Conservation (phyloP, 345 rosid species). For the Mercurialis annua region DNA sequence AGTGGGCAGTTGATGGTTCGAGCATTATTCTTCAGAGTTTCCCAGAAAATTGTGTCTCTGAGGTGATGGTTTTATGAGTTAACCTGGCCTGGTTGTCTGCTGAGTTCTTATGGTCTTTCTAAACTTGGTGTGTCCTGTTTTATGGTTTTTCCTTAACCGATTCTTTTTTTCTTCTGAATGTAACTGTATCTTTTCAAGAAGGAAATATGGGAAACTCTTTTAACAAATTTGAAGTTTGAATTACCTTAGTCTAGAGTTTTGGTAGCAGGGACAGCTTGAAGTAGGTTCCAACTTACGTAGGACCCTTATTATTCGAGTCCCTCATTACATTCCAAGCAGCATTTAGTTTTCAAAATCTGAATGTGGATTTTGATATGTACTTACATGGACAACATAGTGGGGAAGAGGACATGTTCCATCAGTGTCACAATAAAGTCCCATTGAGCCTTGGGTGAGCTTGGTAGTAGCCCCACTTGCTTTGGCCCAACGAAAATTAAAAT, state of each 20-base stretch:
- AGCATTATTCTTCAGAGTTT: not conserved
- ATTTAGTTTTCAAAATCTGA: not conserved
- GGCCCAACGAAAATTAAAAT: not conserved
- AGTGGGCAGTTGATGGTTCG: not conserved
- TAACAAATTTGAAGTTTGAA: not conserved
- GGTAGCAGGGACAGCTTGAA: not conserved
- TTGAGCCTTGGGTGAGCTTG: not conserved
- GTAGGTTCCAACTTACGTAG: not conserved
- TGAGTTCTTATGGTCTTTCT: not conserved
- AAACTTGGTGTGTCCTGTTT: not conserved
- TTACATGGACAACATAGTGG: not conserved
- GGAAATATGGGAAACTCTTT: too few relatives aligned
- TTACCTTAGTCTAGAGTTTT: not conserved
- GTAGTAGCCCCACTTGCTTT: not conserved
- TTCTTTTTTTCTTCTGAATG: too few relatives aligned
- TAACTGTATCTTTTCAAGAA: too few relatives aligned
- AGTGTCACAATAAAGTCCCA: constrained; percentile 5
- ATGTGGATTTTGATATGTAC: constrained; percentile 11
- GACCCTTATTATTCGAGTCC: not conserved
- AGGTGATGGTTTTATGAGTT: not conserved
- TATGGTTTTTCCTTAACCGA: too few relatives aligned
- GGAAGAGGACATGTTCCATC: not conserved
- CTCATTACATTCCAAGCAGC: not conserved
- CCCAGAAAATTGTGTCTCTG: not conserved
- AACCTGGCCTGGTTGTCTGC: not conserved